Base-by-base conservation (phyloP, 2,329 filamentous ascomycete species). In the Mariannaea sp. region DNA sequence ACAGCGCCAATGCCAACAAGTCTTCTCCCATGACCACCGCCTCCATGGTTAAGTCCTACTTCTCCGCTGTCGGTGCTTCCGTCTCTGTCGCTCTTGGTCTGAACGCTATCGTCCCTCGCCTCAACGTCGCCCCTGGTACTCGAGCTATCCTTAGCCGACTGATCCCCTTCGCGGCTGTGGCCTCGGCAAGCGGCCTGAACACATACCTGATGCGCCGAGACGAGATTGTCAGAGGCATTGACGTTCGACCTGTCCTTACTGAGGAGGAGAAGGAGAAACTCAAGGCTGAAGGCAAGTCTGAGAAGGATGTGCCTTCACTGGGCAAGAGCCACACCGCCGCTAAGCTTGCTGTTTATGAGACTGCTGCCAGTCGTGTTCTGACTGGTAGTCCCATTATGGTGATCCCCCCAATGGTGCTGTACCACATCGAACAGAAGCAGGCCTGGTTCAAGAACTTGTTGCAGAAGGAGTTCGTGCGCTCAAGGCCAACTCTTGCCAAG, bases 351-450 rank as follows among this genome's bases (percentile, higher is more conserved):
- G 94, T 99, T 1, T 88, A 86, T 56, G 93, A 99, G 79, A 99
- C 94, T 41, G 94, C 94, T 2, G 77, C 95, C 39, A 94, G 89
- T 62, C 85, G 94, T 55, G 92, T 97, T 55, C 80, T 97, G 66
- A 99, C 97, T 73, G 89, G 91, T 56, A 95, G 90, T 10, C 94
- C 94, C 9, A 94, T 99, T 76, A 99, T 99, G 94, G 92, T 96
- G 12, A 79, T 99, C 39, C 94, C 94, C 35, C 91, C 94, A 17
- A 78, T 99, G 69, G 76, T 95, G 19, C 81, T 99, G 49, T 89
- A 97, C 46, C 81, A 86, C 62, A 77, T 99, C 65, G 92, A 99
- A 80, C 64, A 66, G 24, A 73, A 70, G 65, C 70, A 72, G 61
- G 65, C 68, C 38, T 75, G 72, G 72, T 75, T 75, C 48, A 65